Conservation (phyloP, 2,329 filamentous ascomycete species). For the Neofusicoccum parvum region DNA sequence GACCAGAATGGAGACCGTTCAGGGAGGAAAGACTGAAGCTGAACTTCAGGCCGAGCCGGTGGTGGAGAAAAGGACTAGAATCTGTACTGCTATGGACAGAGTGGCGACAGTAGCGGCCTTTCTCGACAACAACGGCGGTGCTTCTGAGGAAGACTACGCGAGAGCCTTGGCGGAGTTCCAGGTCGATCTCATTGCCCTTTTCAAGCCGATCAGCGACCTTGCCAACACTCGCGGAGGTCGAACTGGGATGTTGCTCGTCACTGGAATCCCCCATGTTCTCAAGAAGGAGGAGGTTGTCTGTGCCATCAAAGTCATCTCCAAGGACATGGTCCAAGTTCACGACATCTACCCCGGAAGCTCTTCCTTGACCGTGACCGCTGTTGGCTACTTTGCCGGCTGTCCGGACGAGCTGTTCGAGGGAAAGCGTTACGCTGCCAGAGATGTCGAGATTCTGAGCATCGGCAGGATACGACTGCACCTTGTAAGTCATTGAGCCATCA, state of each 20-base stretch:
- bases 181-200: too few species aligned
- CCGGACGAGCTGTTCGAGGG: background rate
- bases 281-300: background rate
- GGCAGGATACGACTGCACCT: background rate
- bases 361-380: background rate
- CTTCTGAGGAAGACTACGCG: too few species aligned
- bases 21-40: background rate
- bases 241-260: background rate
- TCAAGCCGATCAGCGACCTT: too few species aligned
- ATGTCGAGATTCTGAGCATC: background rate
- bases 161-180: background rate
- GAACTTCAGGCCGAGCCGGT: background rate
- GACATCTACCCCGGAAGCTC: background rate
- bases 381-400: background rate
- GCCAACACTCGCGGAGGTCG: background rate
- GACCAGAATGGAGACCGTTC: background rate
- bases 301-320: background rate
- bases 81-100: background rate
- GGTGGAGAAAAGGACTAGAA: background rate
- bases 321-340: background rate
- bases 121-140: too few species aligned
- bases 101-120: background rate
- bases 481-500: background rate
- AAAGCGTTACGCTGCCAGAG: background rate
- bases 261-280: background rate